These are phyloP conservation scores for Citrullus colocynthis DNA, from an alignment of 306 rosid species.

Conservation along the genomic window DNA sequence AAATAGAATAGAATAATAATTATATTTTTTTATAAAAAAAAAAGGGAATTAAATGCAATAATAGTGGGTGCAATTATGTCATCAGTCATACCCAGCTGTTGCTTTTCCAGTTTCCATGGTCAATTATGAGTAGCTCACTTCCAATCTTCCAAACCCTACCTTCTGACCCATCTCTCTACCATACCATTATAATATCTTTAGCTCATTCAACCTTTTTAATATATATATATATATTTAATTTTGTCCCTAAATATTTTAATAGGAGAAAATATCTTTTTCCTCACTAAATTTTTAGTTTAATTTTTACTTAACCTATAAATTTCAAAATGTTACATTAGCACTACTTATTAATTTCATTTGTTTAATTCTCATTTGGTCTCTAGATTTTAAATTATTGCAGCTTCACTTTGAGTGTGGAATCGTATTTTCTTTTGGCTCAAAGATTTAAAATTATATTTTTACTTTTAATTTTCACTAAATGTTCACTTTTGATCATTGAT, in stretches of 20 bases:
- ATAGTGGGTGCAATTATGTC: neutral
- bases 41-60: neutral
- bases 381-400: too few relatives aligned
- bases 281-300: too few relatives aligned
- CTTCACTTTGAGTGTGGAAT: too few relatives aligned
- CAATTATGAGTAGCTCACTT: neutral
- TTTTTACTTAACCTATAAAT: accelerated
- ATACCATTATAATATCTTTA: neutral
- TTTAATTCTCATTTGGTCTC: too few relatives aligned
- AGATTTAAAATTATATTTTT: too few relatives aligned
- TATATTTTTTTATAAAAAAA: neutral
- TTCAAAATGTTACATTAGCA: too few relatives aligned
- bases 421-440: too few relatives aligned
- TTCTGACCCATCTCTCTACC: neutral
- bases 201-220: neutral
- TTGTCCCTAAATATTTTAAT: neutral
- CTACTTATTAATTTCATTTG: too few relatives aligned
- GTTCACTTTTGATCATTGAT: too few relatives aligned
- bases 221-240: neutral
- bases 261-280: too few relatives aligned
- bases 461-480: too few relatives aligned
- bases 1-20: neutral
- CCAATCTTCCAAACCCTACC: neutral
- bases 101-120: neutral
- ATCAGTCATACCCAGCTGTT: neutral